Base-by-base conservation (phyloP, 345 rosid genomes). In the Eucalyptus marginata region DNA sequence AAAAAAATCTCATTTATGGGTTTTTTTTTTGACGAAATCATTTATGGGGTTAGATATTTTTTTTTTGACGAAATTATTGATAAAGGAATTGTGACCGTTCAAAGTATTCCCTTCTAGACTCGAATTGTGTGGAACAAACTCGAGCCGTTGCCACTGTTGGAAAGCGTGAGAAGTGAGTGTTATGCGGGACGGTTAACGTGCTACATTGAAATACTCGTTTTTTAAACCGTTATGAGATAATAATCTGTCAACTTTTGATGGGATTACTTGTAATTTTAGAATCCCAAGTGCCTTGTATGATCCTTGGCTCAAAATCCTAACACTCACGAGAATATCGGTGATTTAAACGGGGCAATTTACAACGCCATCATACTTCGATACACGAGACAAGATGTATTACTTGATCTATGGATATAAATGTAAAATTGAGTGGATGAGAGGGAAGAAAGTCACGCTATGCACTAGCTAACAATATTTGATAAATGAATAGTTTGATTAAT, bases 161-260 rank as follows among this genome's bases (percentile, higher is more conserved):
- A 36, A 71, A 71, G 14, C 46, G 2, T 36, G 46, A 43, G 44
- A 10, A 10, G 27, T 0, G 14, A 71, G 25, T 5, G 6, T 33
- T 18, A 17, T 17, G 46, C 22, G 44, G 8, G 25, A 18, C 6
- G 20, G 13, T 68, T 36, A 33, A 6, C 0, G 1, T 10, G 7
- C 4, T 71, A 5, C 8, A 1, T 9, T 1, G 0, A 18, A 71
- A 36, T 2, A 29, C 18, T 64, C 4, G 10, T 7, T 64, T n/a
- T 29, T 14, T 1, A 7, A 64, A 14, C 5, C 2, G 8, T 14
- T 13, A 14, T 1, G 0, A 13, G 3, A 64, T 4, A 29, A 7
- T n/a, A 31, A 29, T n/a, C 0, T 2, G 18, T 14, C 2, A 7
- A 15, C 7, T 64, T 64, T 6, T 29, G 3, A 27, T 0, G 0